Evolutionary conservation across 2,329 filamentous ascomycete species (phyloP).

Genomic region (Trichoderma lentiforme): DNA sequence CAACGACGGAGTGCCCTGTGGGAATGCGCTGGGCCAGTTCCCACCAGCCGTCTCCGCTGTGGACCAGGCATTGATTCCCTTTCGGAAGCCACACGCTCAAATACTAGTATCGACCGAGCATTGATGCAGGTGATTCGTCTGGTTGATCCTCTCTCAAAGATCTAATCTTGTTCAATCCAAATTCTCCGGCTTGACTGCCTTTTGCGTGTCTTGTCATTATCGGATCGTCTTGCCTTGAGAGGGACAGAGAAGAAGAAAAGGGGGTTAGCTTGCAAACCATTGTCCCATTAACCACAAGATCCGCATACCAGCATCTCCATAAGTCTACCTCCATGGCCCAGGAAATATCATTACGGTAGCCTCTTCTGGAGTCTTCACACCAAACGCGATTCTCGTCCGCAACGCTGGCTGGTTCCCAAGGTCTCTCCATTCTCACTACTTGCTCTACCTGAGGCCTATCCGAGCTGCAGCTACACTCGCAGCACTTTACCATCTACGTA

Average conservation of each 20-base stretch:
- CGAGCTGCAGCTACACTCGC: conserved; percentile 7
- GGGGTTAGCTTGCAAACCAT: not conserved
- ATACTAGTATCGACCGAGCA: conserved; percentile 14
- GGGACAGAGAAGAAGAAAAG: not conserved
- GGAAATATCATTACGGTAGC: conserved; percentile 1
- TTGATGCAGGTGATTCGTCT: conserved; percentile 18
- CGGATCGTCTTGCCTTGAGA: not conserved
- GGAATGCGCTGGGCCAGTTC: conserved; percentile 18
- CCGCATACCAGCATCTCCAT: conserved; percentile 1
- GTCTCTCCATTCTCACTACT: not conserved
- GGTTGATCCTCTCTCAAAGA: conserved; percentile 17
- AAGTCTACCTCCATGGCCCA: conserved; percentile 4
- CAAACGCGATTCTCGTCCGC: not conserved
- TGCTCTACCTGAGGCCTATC: not conserved
- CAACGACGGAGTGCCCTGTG: conserved; percentile 5
- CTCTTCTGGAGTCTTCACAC: not conserved
- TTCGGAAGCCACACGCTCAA: conserved; percentile 17
- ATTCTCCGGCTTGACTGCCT: conserved; percentile 5
- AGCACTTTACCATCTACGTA: conserved; percentile 8
- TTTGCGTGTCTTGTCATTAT: conserved; percentile 1
- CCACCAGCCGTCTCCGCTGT: conserved; percentile 18
- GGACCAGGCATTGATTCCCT: conserved; percentile 18
- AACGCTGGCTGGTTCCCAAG: not conserved
- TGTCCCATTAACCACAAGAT: not conserved
- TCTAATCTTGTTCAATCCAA: conserved; percentile 14